Evolutionary conservation across 768 basidiomycete genomes (phyloP).

Genomic region (Lyophyllum atratum): DNA sequence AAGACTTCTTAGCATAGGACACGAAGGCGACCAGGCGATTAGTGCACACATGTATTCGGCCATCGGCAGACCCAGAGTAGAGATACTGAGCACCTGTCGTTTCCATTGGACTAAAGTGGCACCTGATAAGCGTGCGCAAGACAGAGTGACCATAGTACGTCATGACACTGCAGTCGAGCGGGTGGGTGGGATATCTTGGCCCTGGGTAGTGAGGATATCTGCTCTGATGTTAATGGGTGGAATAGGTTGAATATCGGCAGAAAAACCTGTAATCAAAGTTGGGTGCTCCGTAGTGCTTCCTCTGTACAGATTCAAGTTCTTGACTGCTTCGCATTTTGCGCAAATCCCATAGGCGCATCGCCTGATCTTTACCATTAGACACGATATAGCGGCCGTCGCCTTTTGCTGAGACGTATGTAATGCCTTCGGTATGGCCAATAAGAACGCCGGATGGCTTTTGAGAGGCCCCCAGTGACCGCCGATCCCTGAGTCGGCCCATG

Average conservation of each 20-base stretch:
- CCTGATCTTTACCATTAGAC: constrained; percentile 96
- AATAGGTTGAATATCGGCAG: background rate
- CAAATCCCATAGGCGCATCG: constrained; percentile 89
- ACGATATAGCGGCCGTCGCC: constrained; percentile 96
- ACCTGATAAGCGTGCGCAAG: constrained; percentile 89
- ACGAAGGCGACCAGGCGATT: constrained; percentile 3
- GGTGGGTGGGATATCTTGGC: constrained; percentile 67
- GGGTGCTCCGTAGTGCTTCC: constrained; percentile 53
- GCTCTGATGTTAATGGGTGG: background rate
- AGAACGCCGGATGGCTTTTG: constrained; percentile 89
- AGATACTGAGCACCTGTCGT: constrained; percentile 93
- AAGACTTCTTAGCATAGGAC: constrained; percentile 3
- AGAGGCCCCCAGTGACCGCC: constrained; percentile 53
- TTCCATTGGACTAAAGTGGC: constrained; percentile 92
- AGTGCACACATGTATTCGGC: constrained; percentile 72
- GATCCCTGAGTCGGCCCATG: constrained; percentile 42
- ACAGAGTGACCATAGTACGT: constrained; percentile 92
- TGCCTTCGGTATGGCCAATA: constrained; percentile 94
- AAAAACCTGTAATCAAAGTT: constrained; percentile 85
- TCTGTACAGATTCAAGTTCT: constrained; percentile 60
- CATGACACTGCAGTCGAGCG: constrained; percentile 93
- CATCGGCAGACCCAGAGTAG: constrained; percentile 91
- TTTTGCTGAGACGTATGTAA: constrained; percentile 93
- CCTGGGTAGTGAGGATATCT: constrained; percentile 71
- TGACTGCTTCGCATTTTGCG: constrained; percentile 84